Percentiles rank a stretch among this genome's conserved stretches.
phyloP scores from a whole-genome alignment of 371 early-diverging fungal species.

The Mucor velutinosus region DNA sequence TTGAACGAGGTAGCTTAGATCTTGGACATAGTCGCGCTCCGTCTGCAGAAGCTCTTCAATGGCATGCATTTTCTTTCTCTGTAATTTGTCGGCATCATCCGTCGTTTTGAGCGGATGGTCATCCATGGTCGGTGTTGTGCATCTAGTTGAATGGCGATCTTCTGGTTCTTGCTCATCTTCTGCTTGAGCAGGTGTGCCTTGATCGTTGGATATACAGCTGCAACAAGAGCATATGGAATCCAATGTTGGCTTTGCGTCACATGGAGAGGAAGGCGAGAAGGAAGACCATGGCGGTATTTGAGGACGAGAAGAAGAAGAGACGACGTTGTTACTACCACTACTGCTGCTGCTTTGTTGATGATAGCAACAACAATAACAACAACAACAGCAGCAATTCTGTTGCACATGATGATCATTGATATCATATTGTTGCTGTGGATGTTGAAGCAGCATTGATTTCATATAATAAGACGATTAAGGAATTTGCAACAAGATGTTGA shows the following conservation, averaged over 20 bases:
- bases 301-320: no score
- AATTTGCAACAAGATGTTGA: neutral
- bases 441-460: neutral
- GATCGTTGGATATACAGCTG: slow-evolving; percentile 17
- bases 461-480: neutral
- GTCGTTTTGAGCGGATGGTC: neutral
- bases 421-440: neutral
- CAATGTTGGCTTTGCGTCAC: neutral
- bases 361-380: slow-evolving; percentile 13
- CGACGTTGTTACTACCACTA: neutral
- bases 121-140: slow-evolving; percentile 18
- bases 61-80: slow-evolving; percentile 37
- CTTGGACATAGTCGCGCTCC: slow-evolving; percentile 47
- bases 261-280: neutral
- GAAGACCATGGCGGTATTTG: neutral
- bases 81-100: slow-evolving; percentile 6
- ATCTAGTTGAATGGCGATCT: slow-evolving; percentile 5
- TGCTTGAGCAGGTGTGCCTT: neutral
- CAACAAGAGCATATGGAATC: slow-evolving; percentile 27
- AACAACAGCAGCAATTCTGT: slow-evolving; percentile 15
- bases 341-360: neutral
- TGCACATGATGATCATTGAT: neutral
- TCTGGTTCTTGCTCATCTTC: neutral
- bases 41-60: slow-evolving; percentile 48
- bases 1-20: slow-evolving; percentile 41